Conservation (phyloP, 2,329 filamentous ascomycete genomes). For the Grosmannia serpens region DNA sequence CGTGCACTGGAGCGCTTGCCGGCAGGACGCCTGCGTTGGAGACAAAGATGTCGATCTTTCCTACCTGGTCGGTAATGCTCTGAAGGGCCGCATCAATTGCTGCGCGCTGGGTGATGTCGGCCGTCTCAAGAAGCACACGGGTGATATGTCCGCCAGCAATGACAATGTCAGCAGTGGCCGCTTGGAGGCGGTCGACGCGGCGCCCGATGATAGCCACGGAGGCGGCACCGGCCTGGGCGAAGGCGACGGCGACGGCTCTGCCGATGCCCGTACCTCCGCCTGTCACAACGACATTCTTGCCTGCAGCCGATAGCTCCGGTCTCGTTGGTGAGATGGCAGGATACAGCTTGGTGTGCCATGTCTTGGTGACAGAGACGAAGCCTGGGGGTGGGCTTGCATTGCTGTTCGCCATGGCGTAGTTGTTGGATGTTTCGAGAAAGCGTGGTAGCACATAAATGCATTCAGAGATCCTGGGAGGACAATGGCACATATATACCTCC, state of each 20-base stretch:
- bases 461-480: too few relatives aligned
- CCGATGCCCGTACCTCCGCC: slow-evolving; percentile 47
- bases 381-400: too few relatives aligned
- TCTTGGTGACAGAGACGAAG: slow-evolving; percentile 7
- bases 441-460: too few relatives aligned
- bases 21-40: slow-evolving; percentile 7
- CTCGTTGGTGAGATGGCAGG: slow-evolving; percentile 9
- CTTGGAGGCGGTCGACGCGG: slow-evolving; percentile 11
- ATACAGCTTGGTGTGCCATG: slow-evolving; percentile 10
- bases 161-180: slow-evolving; percentile 5
- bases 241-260: slow-evolving; percentile 44
- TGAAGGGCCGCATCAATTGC: slow-evolving; percentile 5
- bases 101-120: slow-evolving; percentile 5
- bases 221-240: slow-evolving; percentile 19
- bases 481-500: too few relatives aligned
- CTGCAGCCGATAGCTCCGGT: slow-evolving; percentile 9
- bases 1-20: slow-evolving; percentile 2
- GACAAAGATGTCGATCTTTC: slow-evolving; percentile 11
- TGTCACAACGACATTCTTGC: slow-evolving; percentile 43
- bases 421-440: too few relatives aligned
- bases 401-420: too few relatives aligned
- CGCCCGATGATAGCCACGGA: slow-evolving; percentile 22
- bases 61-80: slow-evolving; percentile 1
- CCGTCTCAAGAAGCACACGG: slow-evolving; percentile 3
- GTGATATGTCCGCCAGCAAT: background rate